Percentiles rank a stretch among this genome's conserved stretches.
Conservation (phyloP, 129 eudicot genomes). For the Ambrosia trifida region DNA sequence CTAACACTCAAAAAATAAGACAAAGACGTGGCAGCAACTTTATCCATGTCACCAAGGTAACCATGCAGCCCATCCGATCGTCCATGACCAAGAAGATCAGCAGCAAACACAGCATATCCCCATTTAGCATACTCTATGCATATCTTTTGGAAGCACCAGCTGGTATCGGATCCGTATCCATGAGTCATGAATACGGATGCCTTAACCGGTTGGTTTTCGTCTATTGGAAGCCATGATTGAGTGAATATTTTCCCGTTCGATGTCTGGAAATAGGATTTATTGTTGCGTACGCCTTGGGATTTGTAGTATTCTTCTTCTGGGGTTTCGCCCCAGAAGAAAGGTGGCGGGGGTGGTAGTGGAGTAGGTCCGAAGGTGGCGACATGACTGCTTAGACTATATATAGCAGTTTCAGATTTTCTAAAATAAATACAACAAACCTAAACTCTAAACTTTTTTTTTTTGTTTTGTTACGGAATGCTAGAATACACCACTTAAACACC, state of each 20-base stretch:
- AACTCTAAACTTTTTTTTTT: too few species aligned
- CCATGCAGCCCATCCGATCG: conserved; percentile 74
- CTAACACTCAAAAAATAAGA: conserved; percentile 48
- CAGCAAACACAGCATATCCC: conserved; percentile 88
- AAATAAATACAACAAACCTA: too few species aligned
- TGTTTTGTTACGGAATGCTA: too few species aligned
- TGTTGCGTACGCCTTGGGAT: conserved; percentile 60
- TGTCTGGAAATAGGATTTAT: conserved; percentile 60
- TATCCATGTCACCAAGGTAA: conserved; percentile 63
- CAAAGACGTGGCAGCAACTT: conserved; percentile 53
- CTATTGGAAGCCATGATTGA: conserved; percentile 63
- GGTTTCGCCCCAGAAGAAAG: conserved; percentile 76
- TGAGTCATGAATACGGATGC: conserved; percentile 70
- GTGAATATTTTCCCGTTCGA: conserved; percentile 69
- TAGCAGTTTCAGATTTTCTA: too few species aligned
- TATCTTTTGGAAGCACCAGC: conserved; percentile 80
- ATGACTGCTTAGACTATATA: conserved; percentile 1
- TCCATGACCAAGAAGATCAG: conserved; percentile 79
- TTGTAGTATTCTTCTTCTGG: conserved; percentile 74
- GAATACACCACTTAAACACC: too few species aligned
- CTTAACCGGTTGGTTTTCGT: conserved; percentile 43
- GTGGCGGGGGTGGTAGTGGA: conserved; percentile 33
- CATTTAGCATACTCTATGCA: conserved; percentile 71
- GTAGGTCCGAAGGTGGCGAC: conserved; percentile 29
- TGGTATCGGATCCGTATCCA: conserved; percentile 79